phyloP scores from a whole-genome alignment of 208 protist species.

The Herpetomonas samuelpessoai region DNA sequence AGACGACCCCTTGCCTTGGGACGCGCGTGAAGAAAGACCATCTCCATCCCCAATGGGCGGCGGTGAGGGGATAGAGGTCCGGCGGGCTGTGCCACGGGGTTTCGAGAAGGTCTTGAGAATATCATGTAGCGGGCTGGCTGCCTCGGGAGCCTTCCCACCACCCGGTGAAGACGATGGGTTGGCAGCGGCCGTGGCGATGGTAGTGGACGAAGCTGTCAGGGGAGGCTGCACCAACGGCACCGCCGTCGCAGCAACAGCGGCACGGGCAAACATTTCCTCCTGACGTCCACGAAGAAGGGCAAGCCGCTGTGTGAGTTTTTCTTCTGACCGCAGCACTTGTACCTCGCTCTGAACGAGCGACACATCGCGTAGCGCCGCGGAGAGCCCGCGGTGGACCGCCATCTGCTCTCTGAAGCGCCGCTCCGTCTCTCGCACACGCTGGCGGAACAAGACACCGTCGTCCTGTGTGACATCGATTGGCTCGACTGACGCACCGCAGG shows the following conservation, averaged over 20 bases:
- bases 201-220: slow-evolving; percentile 1
- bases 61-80: neutral
- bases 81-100: slow-evolving; percentile 11
- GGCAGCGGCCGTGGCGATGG: slow-evolving; percentile 3
- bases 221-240: neutral
- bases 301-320: slow-evolving; percentile 18
- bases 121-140: slow-evolving; percentile 23
- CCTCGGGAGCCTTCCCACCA: too few species aligned
- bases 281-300: slow-evolving; percentile 15
- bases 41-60: too few species aligned
- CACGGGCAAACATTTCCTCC: slow-evolving; percentile 1
- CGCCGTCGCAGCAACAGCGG: neutral
- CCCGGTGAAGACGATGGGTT: too few species aligned
- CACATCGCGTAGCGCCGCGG: slow-evolving; percentile 18
- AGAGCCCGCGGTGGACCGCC: slow-evolving; percentile 42
- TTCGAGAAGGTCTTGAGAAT: slow-evolving; percentile 56
- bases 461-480: neutral
- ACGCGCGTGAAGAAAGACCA: too few species aligned
- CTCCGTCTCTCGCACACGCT: slow-evolving; percentile 27
- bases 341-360: slow-evolving; percentile 22
- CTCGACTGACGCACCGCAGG: too few species aligned
- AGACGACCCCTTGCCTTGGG: too few species aligned
- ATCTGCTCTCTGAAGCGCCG: slow-evolving; percentile 52
- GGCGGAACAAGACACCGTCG: neutral
- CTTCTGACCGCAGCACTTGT: slow-evolving; percentile 26